Percentiles rank a stretch among this genome's conserved stretches.
phyloP scores from a whole-genome alignment of 352 stramenopile species.

The Phytopythium delawarense region DNA sequence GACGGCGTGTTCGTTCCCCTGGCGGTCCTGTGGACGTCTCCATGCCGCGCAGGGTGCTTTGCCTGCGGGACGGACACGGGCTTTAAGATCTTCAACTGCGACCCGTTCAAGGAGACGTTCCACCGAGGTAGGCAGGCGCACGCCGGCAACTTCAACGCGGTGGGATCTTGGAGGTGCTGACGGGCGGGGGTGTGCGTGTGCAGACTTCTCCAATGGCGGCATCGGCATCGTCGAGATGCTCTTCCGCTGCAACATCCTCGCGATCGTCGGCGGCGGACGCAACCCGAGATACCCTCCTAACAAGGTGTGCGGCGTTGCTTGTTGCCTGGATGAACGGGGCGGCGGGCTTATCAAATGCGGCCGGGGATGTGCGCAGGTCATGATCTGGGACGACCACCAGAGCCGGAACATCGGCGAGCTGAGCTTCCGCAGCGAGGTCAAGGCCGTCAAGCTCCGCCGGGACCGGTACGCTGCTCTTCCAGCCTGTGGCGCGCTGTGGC shows the following conservation, averaged over 20 bases:
- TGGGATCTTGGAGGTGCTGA: background rate
- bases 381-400: slow-evolving; percentile 99
- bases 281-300: slow-evolving; percentile 95
- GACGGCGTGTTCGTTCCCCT: background rate
- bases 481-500: background rate
- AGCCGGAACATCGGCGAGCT: slow-evolving; percentile 97
- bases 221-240: slow-evolving; percentile 99
- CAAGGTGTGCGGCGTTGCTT: slow-evolving; percentile 73
- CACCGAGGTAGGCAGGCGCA: slow-evolving; percentile 57
- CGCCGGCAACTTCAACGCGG: background rate
- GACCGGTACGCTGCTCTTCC: slow-evolving; percentile 60
- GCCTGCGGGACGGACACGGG: slow-evolving; percentile 94
- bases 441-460: slow-evolving; percentile 93
- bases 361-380: slow-evolving; percentile 66
- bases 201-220: slow-evolving; percentile 92
- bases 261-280: slow-evolving; percentile 90
- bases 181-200: background rate
- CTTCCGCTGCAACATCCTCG: slow-evolving; percentile 98
- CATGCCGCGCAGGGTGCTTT: slow-evolving; percentile 76
- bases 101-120: slow-evolving; percentile 97
- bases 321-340: background rate
- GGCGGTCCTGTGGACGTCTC: background rate
- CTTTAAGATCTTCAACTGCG: slow-evolving; percentile 99
- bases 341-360: background rate
- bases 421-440: slow-evolving; percentile 96